Evolutionary conservation across 306 rosid genomes (phyloP), one percentile per base, ranked within the genome.

Genomic region (Cicer pinnatifidum): DNA sequence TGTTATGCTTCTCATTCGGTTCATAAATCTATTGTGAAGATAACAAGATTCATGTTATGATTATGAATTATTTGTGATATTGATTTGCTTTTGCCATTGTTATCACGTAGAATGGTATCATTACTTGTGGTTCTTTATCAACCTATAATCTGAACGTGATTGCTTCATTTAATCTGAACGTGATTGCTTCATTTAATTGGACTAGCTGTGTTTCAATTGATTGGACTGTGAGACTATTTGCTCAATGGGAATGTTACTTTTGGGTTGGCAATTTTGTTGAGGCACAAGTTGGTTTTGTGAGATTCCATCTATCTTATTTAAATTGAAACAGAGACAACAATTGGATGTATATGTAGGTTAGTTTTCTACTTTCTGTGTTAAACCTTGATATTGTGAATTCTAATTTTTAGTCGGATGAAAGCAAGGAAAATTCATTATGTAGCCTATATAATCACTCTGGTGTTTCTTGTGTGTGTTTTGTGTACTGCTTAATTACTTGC

Each of bases 131-230:
- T 19, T 15, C 5, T 54, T 56, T 15, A 8, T 71, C 11, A 15
- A 13, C 60, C 58, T 12, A n/a, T 62, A 44, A 45, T 45, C 12
- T 46, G 8, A 71, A 57, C 45, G 16, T 67, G 79, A 67, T 50
- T 17, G 67, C 33, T 58, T 59, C 46, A 37, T 38, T 67, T 17
- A 51, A 41, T 45, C 12, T 46, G 8, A 71, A 57, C 45, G 16
- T 67, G 79, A 67, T 50, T 17, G 67, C 33, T 58, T 59, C 46
- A 37, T 38, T 67, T 17, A 51, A 41, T 45, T 66, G 37, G 38
- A 20, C n/a, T 35, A 54, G n/a, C 9, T 45, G 37, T 10, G 9
- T 17, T 45, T 43, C 57, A 70, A 70, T 19, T 51, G 50, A 6
- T 67, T 7, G 1, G 40, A 35, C 44, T 13, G 37, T 43, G 33